Evolutionary conservation across 495 filamentous ascomycete species (phyloP).

Genomic region (Xanthoparmelia taractica): DNA sequence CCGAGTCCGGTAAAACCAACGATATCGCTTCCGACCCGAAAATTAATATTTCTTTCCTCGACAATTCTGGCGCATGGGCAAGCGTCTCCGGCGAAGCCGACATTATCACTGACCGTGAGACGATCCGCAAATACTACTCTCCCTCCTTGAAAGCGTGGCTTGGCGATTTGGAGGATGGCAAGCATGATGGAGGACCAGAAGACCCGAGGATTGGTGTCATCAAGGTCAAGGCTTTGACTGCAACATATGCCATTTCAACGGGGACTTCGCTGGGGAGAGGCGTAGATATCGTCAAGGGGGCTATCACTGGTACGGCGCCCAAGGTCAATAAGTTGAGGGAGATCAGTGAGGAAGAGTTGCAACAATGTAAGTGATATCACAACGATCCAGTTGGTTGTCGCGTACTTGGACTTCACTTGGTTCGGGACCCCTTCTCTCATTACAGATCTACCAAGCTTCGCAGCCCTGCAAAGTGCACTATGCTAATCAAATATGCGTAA

Average conservation of each 20-base stretch:
- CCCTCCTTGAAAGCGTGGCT: slow-evolving; percentile 75
- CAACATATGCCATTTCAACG: slow-evolving; percentile 38
- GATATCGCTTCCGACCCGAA: slow-evolving; percentile 63
- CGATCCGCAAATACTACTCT: slow-evolving; percentile 71
- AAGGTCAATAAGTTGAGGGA: slow-evolving; percentile 72
- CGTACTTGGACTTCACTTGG: too few species aligned
- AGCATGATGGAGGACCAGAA: slow-evolving; percentile 70
- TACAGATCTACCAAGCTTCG: background rate
- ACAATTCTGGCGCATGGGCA: slow-evolving; percentile 67
- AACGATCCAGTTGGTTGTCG: background rate
- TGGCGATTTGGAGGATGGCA: slow-evolving; percentile 82
- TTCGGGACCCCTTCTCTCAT: background rate
- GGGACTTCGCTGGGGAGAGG: slow-evolving; percentile 48
- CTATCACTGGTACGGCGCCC: slow-evolving; percentile 63
- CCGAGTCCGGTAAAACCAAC: slow-evolving; percentile 83
- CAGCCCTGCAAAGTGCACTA: background rate
- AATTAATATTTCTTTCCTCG: slow-evolving; percentile 81
- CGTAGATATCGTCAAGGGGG: slow-evolving; percentile 67
- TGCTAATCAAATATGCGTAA: slow-evolving; percentile 5
- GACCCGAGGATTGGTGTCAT: slow-evolving; percentile 69
- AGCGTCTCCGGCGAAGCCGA: slow-evolving; percentile 66
- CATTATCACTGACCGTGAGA: slow-evolving; percentile 58
- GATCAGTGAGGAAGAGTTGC: slow-evolving; percentile 59
- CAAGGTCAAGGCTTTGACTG: slow-evolving; percentile 39
- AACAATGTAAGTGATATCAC: slow-evolving; percentile 27